Base-by-base conservation (phyloP, 1,284 basidiomycete species). In the Leccinum ambiguum region DNA sequence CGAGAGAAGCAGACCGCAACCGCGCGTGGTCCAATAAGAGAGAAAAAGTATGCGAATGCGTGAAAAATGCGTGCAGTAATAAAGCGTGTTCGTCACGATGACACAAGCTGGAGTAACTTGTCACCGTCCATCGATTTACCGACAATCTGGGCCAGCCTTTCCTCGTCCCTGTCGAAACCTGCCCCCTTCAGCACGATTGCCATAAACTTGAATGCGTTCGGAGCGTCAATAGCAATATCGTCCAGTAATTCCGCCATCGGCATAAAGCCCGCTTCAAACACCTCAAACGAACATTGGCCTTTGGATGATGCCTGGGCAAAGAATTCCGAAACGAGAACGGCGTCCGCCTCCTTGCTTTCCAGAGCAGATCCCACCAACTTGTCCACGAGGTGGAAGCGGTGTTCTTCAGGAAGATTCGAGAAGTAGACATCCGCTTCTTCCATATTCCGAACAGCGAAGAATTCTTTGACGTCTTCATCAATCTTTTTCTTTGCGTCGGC, bases 351-450 rank as follows among this genome's bases (percentile, higher is more conserved):
- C 80, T 96, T 97, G 71, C 88, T 86, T 76, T 95, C 90, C 66
- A 96, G 79, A 1, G 90, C 91, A 23, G 76, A 80, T n/a, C 80
- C 82, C 64, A 90, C 84, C 48, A 97, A 80, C 77, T 88, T 88
- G 72, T 93, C 87, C 68, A 96, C 85, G 45, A 97, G 86, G 13
- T 77, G 77, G 68, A 81, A 79, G 56, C 89, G 88, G 73, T 91
- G 84, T 64, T 84, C 81, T 21, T 81, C 73, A 10, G 92, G 87
- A 21, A 96, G 83, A 48, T 81, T 84, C 62, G 85, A 83, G 77
- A 97, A 92, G 78, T 94, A 94, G 63, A 88, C 86, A 68, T 96
- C 90, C 26, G 92, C 96, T 75, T 98, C 96, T 57, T 88, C 86
- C 65, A 98, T 76, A 73, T 91, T 91, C 72, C 91, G 88, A 48